phyloP scores from a whole-genome alignment of 495 filamentous ascomycete species.

The Penicillium psychrofluorescens region DNA sequence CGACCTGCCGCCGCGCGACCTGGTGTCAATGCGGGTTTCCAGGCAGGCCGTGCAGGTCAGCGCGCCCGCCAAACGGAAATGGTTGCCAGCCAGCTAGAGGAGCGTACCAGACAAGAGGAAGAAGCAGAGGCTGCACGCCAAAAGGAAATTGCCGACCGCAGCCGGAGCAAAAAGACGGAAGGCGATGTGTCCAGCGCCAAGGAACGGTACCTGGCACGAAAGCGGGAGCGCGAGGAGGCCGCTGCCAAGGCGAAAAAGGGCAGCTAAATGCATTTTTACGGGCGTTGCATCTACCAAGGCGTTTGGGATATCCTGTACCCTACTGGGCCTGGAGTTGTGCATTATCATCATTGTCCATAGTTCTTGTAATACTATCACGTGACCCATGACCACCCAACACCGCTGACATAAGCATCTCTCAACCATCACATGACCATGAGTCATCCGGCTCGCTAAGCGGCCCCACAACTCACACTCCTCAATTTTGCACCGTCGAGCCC shows the following conservation, averaged over 20 bases:
- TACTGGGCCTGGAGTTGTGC: conserved; percentile 1
- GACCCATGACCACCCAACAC: not conserved
- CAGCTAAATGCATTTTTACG: not conserved
- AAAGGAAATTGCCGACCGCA: conserved; percentile 60
- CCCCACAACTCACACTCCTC: conserved; percentile 24
- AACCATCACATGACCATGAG: conserved; percentile 6
- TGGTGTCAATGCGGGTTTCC: conserved; percentile 22
- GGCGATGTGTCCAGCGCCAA: conserved; percentile 77
- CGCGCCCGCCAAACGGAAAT: conserved; percentile 79
- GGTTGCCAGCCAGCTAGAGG: conserved; percentile 65
- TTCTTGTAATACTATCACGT: not conserved
- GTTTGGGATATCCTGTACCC: not conserved
- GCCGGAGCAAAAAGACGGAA: conserved; percentile 67
- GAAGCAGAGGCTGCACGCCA: conserved; percentile 65
- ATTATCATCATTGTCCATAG: not conserved
- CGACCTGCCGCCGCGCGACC: conserved; percentile 20
- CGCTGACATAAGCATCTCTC: not conserved
- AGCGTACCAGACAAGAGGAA: conserved; percentile 65
- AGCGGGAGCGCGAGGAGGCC: conserved; percentile 67
- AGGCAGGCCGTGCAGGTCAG: conserved; percentile 48
- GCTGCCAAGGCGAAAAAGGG: conserved; percentile 21
- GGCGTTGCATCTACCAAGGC: conserved; percentile 3
- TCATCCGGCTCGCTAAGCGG: conserved; percentile 19
- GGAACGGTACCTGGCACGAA: conserved; percentile 81
- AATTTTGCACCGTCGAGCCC: conserved; percentile 21